A percentile compares a stretch with the other conserved stretches of the same genome.
phyloP scores from a whole-genome alignment of 2,329 filamentous ascomycete species.

The Fusarium ambrosium region DNA sequence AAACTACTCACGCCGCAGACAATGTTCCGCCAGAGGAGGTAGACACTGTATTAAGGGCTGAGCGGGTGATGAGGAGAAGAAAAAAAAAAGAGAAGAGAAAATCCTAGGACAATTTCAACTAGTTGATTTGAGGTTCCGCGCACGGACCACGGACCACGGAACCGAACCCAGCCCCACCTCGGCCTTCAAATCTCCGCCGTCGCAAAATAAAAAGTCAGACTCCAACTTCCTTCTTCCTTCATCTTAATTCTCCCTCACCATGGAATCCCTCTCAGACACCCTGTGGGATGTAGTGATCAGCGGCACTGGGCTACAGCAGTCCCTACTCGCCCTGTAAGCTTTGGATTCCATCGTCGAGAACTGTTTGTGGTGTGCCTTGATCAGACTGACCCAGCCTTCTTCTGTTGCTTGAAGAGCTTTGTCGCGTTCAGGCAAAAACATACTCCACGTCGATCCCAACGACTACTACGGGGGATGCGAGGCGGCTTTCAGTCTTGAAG shows the following conservation, averaged over 20 bases:
- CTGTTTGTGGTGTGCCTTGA: constrained; percentile 36
- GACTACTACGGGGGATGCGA: constrained; percentile 89
- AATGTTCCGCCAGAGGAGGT: constrained; percentile 45
- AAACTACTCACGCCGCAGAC: constrained; percentile 64
- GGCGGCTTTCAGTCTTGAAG: constrained; percentile 86
- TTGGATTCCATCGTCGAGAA: constrained; percentile 51
- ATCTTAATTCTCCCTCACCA: constrained; percentile 54
- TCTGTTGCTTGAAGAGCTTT: constrained; percentile 75
- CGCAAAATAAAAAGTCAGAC: constrained; percentile 29
- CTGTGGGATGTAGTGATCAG: constrained; percentile 85
- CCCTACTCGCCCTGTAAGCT: constrained; percentile 81
- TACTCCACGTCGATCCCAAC: constrained; percentile 90
- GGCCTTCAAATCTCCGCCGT: constrained; percentile 35
- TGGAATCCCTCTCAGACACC: constrained; percentile 82
- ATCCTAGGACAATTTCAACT: constrained; percentile 25
- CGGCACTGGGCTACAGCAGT: constrained; percentile 83
- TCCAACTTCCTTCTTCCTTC: constrained; percentile 22
- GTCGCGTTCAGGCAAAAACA: constrained; percentile 90
- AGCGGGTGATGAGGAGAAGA: constrained; percentile 46
- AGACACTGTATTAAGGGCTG: constrained; percentile 49
- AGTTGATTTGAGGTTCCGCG: constrained; percentile 9
- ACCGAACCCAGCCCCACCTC: constrained; percentile 41
- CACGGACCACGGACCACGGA: constrained; percentile 47
- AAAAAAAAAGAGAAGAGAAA: constrained; percentile 48
- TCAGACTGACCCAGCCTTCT: constrained; percentile 51